A percentile compares a stretch with the other conserved stretches of the same genome.
These are phyloP conservation scores for Xylaria sp. DNA, from an alignment of 2,329 filamentous ascomycete species.

Conservation along the genomic window DNA sequence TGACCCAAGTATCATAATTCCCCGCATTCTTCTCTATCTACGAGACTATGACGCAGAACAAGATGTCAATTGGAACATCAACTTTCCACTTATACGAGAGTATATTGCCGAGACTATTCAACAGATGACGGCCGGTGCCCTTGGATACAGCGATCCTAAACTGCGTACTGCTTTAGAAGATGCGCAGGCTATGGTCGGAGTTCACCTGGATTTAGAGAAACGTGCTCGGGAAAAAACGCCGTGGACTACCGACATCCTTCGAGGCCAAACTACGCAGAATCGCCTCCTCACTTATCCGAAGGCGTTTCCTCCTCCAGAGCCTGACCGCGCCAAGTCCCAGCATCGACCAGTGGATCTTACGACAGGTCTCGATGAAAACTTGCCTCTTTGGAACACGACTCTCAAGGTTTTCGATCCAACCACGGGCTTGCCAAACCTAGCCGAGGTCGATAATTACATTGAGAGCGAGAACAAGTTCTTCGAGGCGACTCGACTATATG, in stretches of 20 bases:
- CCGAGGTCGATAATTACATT: constrained; percentile 34
- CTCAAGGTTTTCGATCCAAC: constrained; percentile 2
- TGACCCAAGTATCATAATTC: constrained; percentile 52
- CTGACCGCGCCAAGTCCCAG: constrained; percentile 37
- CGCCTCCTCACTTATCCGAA: constrained; percentile 45
- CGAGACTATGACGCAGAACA: constrained; percentile 60
- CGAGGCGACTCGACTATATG: neutral
- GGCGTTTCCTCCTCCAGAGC: constrained; percentile 37
- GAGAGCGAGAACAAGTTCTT: constrained; percentile 36
- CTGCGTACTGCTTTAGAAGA: constrained; percentile 41
- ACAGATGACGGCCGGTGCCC: constrained; percentile 42
- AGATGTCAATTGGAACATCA: constrained; percentile 46
- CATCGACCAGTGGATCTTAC: constrained; percentile 37
- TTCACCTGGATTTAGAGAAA: constrained; percentile 40
- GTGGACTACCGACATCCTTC: constrained; percentile 43
- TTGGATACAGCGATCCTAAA: constrained; percentile 40
- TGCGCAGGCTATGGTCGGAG: constrained; percentile 41
- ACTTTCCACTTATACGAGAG: constrained; percentile 47
- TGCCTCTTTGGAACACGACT: constrained; percentile 25
- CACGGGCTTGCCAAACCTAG: neutral
- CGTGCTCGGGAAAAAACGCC: constrained; percentile 36
- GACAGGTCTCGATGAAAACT: constrained; percentile 14
- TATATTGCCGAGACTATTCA: constrained; percentile 53
- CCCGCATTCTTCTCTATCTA: constrained; percentile 58
- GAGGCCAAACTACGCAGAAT: constrained; percentile 32